Conservation (phyloP, 306 rosid genomes). For the Vicia faba region DNA sequence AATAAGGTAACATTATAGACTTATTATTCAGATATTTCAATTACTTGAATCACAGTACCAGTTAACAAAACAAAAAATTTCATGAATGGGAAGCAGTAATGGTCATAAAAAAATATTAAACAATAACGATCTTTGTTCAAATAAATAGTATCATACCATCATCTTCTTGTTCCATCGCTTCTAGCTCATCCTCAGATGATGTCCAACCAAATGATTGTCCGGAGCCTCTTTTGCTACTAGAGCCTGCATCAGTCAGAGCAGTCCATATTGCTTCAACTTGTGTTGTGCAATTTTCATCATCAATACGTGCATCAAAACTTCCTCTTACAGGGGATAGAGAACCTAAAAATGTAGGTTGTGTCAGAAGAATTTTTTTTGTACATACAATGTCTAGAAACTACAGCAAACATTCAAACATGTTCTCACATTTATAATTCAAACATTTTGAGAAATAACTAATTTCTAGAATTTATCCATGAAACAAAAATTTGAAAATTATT, state of each 20-base stretch:
- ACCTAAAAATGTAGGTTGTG: slow-evolving; percentile 48
- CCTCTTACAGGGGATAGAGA: slow-evolving; percentile 74
- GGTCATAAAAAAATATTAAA: background rate
- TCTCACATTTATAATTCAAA: slow-evolving; percentile 21
- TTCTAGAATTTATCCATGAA: background rate
- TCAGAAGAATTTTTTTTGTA: slow-evolving; percentile 23
- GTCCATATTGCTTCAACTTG: slow-evolving; percentile 82
- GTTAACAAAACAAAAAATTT: slow-evolving; percentile 25
- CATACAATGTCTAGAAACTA: slow-evolving; percentile 6
- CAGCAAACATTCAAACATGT: slow-evolving; percentile 10
- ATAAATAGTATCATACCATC: slow-evolving; percentile 56
- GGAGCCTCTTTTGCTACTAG: slow-evolving; percentile 59
- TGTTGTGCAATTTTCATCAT: slow-evolving; percentile 45
- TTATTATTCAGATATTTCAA: slow-evolving; percentile 26
- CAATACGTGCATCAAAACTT: slow-evolving; percentile 65
- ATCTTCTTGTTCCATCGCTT: slow-evolving; percentile 81
- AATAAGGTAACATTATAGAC: slow-evolving; percentile 2
- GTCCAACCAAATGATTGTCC: slow-evolving; percentile 74
- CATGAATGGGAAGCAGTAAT: slow-evolving; percentile 31
- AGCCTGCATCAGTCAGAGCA: slow-evolving; percentile 80
- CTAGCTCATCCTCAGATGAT: slow-evolving; percentile 91
- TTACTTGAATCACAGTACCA: slow-evolving; percentile 20
- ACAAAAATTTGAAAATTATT: slow-evolving; percentile 8
- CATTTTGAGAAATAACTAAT: background rate
- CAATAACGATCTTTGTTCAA: background rate